Base-by-base conservation (phyloP, 805 yeast genomes). In the Ogataea naganishii region DNA sequence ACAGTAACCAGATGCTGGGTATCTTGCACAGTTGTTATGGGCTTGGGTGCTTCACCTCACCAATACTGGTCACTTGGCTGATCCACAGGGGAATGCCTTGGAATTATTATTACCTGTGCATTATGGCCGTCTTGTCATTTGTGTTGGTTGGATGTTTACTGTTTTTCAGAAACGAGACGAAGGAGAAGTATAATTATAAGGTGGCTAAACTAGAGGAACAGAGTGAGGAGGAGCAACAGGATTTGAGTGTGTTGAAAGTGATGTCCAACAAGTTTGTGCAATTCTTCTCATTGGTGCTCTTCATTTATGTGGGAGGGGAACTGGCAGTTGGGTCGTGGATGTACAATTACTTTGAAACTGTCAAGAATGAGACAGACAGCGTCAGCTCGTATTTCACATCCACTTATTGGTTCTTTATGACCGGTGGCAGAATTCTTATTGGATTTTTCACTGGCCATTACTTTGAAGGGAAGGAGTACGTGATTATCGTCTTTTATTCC, bases 241-340 rank as follows among this genome's bases (percentile, higher is more conserved):
- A 41, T 4, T 34, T 44, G 1, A 28, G 47, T 3, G 21, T 43
- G 0, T 18, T 23, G 19, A 46, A 43, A 11, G 44, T 43, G n/a
- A 24, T 67, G 10, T 44, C 43, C 23, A 59, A 63, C 23, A 50
- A 43, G 24, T 43, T 56, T 14, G 62, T 69, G 7, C 55, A 65
- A 53, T 48, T 55, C 22, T 61, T 65, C 34, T 47, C 74, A 2
- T 9, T 53, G 4, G 47, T 62, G 18, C 47, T 72, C 27, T 71
- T 70, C 41, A 38, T 62, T 14, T 70, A 70, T 37, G 62, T 69
- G 21, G 76, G 78, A 3, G 66, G 64, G 10, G 77, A 71, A 44
- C 60, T 64, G 11, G 60, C 73, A 5, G 61, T 70, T 39, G 77
- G 77, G 1, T 51, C 65, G 13, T 72, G 77, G 77, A 37, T 69